These are phyloP conservation scores for Globisporangium carolinianum DNA, from an alignment of 352 stramenopile genomes.

Conservation along the genomic window DNA sequence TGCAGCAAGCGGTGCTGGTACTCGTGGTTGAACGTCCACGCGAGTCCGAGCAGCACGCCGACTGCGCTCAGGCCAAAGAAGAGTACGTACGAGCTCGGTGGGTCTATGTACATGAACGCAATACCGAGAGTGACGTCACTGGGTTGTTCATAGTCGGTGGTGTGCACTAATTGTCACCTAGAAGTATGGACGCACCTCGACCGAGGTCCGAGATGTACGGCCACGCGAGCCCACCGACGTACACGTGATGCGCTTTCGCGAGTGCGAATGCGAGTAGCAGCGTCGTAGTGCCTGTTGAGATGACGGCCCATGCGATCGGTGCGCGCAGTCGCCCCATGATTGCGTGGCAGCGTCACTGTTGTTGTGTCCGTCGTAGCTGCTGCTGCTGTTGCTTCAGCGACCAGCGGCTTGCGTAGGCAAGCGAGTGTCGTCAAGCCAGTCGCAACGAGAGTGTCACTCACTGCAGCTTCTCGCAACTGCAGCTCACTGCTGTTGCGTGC, in stretches of 20 bases:
- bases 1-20: constrained; percentile 42
- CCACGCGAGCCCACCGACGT: constrained; percentile 44
- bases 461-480: too few relatives aligned
- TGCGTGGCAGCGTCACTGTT: not conserved
- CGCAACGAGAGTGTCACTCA: too few relatives aligned
- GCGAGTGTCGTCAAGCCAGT: not conserved
- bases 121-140: not conserved
- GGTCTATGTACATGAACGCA: constrained; percentile 18
- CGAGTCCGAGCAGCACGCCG: constrained; percentile 35
- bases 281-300: constrained; percentile 9
- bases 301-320: constrained; percentile 4
- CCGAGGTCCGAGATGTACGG: constrained; percentile 54
- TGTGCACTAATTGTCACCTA: not conserved
- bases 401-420: not conserved
- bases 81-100: constrained; percentile 39
- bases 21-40: constrained; percentile 54
- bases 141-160: not conserved
- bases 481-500: too few relatives aligned
- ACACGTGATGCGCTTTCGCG: constrained; percentile 22
- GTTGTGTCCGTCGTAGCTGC: not conserved
- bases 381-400: not conserved
- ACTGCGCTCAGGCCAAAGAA: constrained; percentile 40
- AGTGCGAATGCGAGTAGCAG: not conserved
- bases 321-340: not conserved
- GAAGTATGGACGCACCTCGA: constrained; percentile 21